phyloP scores from a whole-genome alignment of 192 early-diverging fungal species.

The Entophlyctis helioformis region DNA sequence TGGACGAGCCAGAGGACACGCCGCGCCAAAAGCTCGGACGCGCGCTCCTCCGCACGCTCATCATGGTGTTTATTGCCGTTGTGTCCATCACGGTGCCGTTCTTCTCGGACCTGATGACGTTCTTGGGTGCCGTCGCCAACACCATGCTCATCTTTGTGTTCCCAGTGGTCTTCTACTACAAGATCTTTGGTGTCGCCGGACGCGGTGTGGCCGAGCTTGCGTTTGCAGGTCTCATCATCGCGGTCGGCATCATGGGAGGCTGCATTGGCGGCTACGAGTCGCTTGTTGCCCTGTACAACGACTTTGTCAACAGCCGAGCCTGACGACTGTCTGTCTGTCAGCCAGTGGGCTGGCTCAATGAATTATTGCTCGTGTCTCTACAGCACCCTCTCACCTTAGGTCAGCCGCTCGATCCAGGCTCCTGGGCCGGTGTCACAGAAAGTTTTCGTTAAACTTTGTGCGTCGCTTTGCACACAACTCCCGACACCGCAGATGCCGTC shows the following conservation, averaged over 20 bases:
- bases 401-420: no score
- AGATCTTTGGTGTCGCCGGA: constrained; percentile 52
- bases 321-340: no score
- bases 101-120: constrained; percentile 66
- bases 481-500: no score
- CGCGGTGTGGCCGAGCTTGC: constrained; percentile 34
- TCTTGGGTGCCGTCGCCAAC: constrained; percentile 76
- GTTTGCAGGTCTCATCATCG: constrained; percentile 36
- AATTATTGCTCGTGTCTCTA: no score
- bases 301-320: constrained; percentile 10
- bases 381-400: no score
- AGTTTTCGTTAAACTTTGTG: no score
- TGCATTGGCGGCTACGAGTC: constrained; percentile 19
- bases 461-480: no score
- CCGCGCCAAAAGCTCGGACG: constrained; percentile 12
- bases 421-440: no score
- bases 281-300: constrained; percentile 9
- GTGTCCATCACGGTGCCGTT: constrained; percentile 60
- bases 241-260: constrained; percentile 45
- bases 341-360: no score
- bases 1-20: constrained; percentile 13
- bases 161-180: constrained; percentile 65
- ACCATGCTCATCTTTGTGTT: constrained; percentile 68
- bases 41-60: constrained; percentile 33
- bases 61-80: constrained; percentile 41